phyloP scores from a whole-genome alignment of 2,329 filamentous ascomycete species.

The Ilyonectria sp. region DNA sequence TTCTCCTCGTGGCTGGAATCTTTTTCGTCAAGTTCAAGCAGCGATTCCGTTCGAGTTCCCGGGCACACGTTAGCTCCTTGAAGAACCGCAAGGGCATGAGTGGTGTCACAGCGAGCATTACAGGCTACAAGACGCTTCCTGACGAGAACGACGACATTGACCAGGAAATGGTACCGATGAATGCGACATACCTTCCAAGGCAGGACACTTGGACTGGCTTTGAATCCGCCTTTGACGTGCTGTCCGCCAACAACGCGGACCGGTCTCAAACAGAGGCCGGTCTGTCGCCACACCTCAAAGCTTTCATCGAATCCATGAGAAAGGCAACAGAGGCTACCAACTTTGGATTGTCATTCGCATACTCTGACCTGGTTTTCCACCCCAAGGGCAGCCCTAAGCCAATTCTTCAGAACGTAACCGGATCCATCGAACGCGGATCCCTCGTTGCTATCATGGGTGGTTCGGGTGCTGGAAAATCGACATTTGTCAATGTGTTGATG shows the following conservation, averaged over 20 bases:
- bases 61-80: constrained; percentile 29
- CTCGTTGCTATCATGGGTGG: constrained; percentile 74
- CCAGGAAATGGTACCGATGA: constrained; percentile 55
- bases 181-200: constrained; percentile 50
- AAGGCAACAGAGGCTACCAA: constrained; percentile 65
- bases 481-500: constrained; percentile 74
- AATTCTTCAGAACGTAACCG: constrained; percentile 68
- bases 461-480: constrained; percentile 72
- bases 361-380: constrained; percentile 64
- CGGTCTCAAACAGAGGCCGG: constrained; percentile 34
- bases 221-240: constrained; percentile 54
- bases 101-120: constrained; percentile 48
- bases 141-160: constrained; percentile 52
- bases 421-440: constrained; percentile 67
- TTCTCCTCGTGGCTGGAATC: constrained; percentile 54
- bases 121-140: constrained; percentile 54
- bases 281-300: constrained; percentile 56
- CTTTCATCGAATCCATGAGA: constrained; percentile 68
- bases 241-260: constrained; percentile 48
- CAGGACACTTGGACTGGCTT: constrained; percentile 53
- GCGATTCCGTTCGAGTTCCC: constrained; percentile 36
- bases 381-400: constrained; percentile 60
- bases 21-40: constrained; percentile 39
- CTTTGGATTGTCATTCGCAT: constrained; percentile 69
- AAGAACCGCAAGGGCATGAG: constrained; percentile 47